phyloP scores from a whole-genome alignment of 2,329 filamentous ascomycete genomes.

The Cladosporium sp. region DNA sequence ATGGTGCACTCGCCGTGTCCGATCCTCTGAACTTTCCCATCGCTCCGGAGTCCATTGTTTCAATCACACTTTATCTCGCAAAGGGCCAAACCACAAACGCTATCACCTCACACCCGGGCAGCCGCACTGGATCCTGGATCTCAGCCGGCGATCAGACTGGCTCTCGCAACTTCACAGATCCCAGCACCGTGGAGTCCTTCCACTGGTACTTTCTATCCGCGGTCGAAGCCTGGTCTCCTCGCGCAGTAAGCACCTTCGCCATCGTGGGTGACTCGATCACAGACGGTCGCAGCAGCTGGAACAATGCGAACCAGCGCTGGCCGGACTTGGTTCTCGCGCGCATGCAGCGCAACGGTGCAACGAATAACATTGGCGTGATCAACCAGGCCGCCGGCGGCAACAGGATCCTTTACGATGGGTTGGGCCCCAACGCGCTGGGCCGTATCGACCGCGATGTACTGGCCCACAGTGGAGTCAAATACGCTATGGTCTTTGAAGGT shows the following conservation, averaged over 20 bases:
- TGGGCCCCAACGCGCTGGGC: constrained; percentile 55
- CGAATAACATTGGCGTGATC: constrained; percentile 48
- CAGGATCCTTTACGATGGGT: constrained; percentile 53
- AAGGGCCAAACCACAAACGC: constrained; percentile 50
- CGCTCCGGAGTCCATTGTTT: constrained; percentile 47
- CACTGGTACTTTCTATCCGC: constrained; percentile 57
- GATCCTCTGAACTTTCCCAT: constrained; percentile 55
- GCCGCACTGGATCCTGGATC: constrained; percentile 57
- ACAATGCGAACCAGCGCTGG: constrained; percentile 56
- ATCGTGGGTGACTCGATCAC: constrained; percentile 61
- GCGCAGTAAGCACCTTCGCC: constrained; percentile 40
- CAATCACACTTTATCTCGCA: constrained; percentile 53
- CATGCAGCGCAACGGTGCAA: constrained; percentile 42
- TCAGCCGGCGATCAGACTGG: constrained; percentile 51
- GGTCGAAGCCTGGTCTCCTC: constrained; percentile 50
- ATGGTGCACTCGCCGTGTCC: constrained; percentile 53
- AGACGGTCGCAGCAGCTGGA: constrained; percentile 56
- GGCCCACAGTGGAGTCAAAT: constrained; percentile 50
- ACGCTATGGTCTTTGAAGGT: constrained; percentile 61
- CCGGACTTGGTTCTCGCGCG: constrained; percentile 50
- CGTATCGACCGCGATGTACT: constrained; percentile 61
- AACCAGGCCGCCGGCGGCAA: constrained; percentile 68
- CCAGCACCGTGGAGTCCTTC: constrained; percentile 28
- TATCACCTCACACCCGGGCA: constrained; percentile 61
- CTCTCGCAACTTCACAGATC: constrained; percentile 40